Conservation (phyloP, 805 yeast genomes). For the Peterozyma xylosa region DNA sequence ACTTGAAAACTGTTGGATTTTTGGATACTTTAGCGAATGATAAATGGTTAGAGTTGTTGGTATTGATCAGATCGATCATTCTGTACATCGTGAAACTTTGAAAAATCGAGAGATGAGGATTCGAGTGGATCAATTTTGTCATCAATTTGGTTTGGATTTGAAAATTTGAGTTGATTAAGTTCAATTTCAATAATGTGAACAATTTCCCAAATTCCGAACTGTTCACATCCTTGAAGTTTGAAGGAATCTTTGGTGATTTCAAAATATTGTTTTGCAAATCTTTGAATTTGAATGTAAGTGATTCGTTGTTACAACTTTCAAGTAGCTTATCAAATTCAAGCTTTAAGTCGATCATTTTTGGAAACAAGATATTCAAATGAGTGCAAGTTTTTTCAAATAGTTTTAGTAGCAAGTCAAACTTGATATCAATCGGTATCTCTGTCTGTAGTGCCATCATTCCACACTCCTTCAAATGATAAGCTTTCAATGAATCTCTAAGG, state of each 20-base stretch:
- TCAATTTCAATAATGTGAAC: not conserved
- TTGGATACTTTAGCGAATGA: not conserved
- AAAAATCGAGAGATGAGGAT: not conserved
- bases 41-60: not conserved
- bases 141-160: conserved; percentile 3
- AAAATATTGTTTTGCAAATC: conserved; percentile 2
- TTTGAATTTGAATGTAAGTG: conserved; percentile 1
- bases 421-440: conserved; percentile 12
- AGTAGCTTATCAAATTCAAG: not conserved
- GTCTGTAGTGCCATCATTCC: conserved; percentile 26
- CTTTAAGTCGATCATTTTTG: not conserved
- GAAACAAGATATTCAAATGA: conserved; percentile 8
- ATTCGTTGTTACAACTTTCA: not conserved
- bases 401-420: conserved; percentile 11
- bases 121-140: not conserved
- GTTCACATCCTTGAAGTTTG: conserved; percentile 4
- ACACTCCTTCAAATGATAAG: conserved; percentile 18
- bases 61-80: conserved; percentile 3
- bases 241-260: not conserved
- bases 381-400: conserved; percentile 1
- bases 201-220: conserved; percentile 1
- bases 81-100: not conserved
- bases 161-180: conserved; percentile 2
- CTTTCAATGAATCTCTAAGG: conserved; percentile 17
- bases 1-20: not conserved